Conservation (phyloP, 1,284 basidiomycete species). For the Sporisorium iseilematis-ciliati region DNA sequence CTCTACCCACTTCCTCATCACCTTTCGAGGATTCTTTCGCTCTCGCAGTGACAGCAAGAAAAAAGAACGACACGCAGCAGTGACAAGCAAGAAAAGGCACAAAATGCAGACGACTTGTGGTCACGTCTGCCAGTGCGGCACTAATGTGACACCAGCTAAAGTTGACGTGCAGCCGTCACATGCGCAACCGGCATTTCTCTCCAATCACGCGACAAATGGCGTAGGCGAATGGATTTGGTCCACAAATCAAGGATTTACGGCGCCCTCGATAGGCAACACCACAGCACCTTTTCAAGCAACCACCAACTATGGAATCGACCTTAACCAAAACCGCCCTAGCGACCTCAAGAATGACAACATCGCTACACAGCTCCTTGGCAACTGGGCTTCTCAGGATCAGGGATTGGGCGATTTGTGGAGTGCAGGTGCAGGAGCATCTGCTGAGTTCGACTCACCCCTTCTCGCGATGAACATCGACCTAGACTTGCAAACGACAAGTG, state of each 20-base stretch:
- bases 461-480: slow-evolving; percentile 10
- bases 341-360: not conserved
- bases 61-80: too few relatives aligned
- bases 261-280: slow-evolving; percentile 7
- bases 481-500: slow-evolving; percentile 1
- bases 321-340: not conserved
- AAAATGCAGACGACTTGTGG: slow-evolving; percentile 13
- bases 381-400: slow-evolving; percentile 13
- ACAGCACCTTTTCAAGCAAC: not conserved
- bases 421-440: not conserved
- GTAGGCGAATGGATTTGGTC: slow-evolving; percentile 25
- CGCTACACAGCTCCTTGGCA: not conserved
- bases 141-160: not conserved
- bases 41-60: not conserved
- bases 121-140: slow-evolving; percentile 28
- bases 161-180: not conserved
- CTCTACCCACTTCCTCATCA: not conserved
- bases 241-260: slow-evolving; percentile 7
- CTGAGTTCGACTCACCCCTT: slow-evolving; percentile 2
- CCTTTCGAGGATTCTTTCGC: not conserved
- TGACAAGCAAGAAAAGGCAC: not conserved
- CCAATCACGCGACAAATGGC: not conserved
- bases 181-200: slow-evolving; percentile 1
- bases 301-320: not conserved
- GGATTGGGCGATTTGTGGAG: not conserved